Percentiles rank a stretch among this genome's conserved stretches.
These are phyloP conservation scores for Dioscorea alata DNA, from an alignment of 106 monocot genomes.

Conservation along the genomic window DNA sequence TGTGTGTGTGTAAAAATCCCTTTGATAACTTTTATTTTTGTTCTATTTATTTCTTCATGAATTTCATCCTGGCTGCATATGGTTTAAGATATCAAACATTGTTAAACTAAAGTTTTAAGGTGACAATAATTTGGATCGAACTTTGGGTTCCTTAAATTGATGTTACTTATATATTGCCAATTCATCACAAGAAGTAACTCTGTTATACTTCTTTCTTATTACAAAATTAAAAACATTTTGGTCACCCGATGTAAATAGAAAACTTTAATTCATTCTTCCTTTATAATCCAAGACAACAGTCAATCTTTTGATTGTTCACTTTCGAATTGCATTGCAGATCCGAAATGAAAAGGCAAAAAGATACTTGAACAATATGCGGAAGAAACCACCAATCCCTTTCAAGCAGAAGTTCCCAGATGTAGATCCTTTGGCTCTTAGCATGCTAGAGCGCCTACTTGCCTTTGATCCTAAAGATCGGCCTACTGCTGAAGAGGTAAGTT, in stretches of 20 bases:
- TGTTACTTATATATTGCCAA: too few species aligned
- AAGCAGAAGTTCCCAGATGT: conserved; percentile 46
- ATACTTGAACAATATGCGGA: conserved; percentile 61
- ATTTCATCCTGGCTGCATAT: background rate
- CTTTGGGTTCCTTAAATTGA: too few species aligned
- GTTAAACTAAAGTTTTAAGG: too few species aligned
- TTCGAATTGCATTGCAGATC: conserved; percentile 20
- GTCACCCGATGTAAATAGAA: too few species aligned
- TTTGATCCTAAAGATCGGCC: conserved; percentile 77
- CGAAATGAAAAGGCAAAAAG: conserved; percentile 67
- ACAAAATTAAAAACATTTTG: too few species aligned
- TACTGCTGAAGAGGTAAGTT: conserved; percentile 55
- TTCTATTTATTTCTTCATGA: background rate
- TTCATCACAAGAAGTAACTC: too few species aligned
- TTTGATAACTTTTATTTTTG: background rate
- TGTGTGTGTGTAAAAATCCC: background rate
- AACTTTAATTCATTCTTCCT: too few species aligned
- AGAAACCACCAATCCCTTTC: conserved; percentile 47
- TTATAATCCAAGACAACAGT: too few species aligned
- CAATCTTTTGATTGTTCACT: background rate
- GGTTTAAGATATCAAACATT: too few species aligned
- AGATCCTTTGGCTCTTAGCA: conserved; percentile 51
- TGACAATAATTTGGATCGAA: too few species aligned
- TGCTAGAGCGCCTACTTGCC: conserved; percentile 56
- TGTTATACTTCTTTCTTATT: too few species aligned